These are phyloP conservation scores for Berkeleyomyces rouxiae DNA, from an alignment of 2,329 filamentous ascomycete genomes.

Conservation along the genomic window DNA sequence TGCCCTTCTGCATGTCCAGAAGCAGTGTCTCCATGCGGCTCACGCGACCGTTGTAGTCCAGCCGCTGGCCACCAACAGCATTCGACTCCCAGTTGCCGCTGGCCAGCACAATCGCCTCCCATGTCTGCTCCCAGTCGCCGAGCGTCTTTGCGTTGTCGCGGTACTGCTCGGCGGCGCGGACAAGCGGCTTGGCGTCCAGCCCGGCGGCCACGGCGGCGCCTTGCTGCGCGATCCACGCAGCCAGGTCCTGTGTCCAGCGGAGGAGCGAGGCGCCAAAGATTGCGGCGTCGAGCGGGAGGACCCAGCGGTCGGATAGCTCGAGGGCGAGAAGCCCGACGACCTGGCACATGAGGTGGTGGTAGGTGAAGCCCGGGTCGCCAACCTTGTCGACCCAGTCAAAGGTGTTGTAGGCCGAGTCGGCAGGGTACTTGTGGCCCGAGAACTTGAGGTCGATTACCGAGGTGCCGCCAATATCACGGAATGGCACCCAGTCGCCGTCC, in stretches of 20 bases:
- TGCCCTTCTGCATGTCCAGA: constrained; percentile 54
- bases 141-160: constrained; percentile 33
- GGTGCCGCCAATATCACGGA: constrained; percentile 79
- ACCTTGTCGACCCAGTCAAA: constrained; percentile 70
- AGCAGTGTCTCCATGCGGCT: constrained; percentile 67
- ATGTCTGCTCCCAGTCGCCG: constrained; percentile 54
- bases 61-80: constrained; percentile 47
- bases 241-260: constrained; percentile 49
- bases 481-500: constrained; percentile 71
- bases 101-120: constrained; percentile 56
- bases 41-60: constrained; percentile 65
- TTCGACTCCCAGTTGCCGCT: constrained; percentile 62
- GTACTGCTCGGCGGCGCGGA: constrained; percentile 44
- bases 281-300: constrained; percentile 67
- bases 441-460: constrained; percentile 80
- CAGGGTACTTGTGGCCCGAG: constrained; percentile 46
- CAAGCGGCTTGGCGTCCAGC: constrained; percentile 21
- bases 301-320: constrained; percentile 64
- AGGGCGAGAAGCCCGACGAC: constrained; percentile 69
- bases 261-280: constrained; percentile 52
- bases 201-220: constrained; percentile 16
- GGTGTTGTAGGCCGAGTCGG: constrained; percentile 77
- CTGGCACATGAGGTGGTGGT: constrained; percentile 65
- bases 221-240: constrained; percentile 44
- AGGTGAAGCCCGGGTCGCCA: constrained; percentile 66